Percentiles rank a stretch among this genome's conserved stretches.
phyloP scores from a whole-genome alignment of 495 filamentous ascomycete species.

The Hypoxylon subgilvum region DNA sequence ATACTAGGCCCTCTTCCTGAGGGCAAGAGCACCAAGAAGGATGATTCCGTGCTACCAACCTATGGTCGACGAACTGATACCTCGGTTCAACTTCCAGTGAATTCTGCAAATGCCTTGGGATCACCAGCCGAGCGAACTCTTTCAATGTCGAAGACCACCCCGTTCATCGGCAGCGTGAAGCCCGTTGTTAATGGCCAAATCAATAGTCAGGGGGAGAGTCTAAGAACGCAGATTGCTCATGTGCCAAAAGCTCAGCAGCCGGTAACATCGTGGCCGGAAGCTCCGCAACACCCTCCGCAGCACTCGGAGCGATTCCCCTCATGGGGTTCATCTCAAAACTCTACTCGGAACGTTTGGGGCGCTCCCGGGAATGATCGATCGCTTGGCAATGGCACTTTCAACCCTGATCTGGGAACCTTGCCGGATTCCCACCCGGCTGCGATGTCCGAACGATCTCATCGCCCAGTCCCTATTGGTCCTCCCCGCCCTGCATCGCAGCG shows the following conservation, averaged over 20 bases:
- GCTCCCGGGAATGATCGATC: slow-evolving; percentile 71
- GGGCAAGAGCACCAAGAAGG: slow-evolving; percentile 61
- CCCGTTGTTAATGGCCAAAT: not conserved
- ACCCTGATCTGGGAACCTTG: slow-evolving; percentile 59
- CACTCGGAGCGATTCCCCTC: slow-evolving; percentile 46
- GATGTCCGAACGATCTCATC: slow-evolving; percentile 49
- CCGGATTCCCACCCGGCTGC: slow-evolving; percentile 52
- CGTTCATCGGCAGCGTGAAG: not conserved
- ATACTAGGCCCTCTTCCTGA: slow-evolving; percentile 73
- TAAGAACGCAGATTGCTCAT: slow-evolving; percentile 11
- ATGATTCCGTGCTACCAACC: slow-evolving; percentile 32
- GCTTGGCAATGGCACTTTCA: slow-evolving; percentile 81
- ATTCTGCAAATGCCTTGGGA: slow-evolving; percentile 1
- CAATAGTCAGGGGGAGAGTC: slow-evolving; percentile 24
- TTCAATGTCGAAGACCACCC: not conserved
- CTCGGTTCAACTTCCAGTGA: slow-evolving; percentile 22
- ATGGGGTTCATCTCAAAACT: slow-evolving; percentile 43
- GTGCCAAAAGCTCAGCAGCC: slow-evolving; percentile 23
- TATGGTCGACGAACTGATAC: slow-evolving; percentile 45
- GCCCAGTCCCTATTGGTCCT: slow-evolving; percentile 49
- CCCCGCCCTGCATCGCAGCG: slow-evolving; percentile 39
- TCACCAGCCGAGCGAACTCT: not conserved
- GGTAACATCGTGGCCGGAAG: slow-evolving; percentile 31
- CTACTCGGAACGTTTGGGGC: slow-evolving; percentile 73
- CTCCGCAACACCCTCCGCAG: slow-evolving; percentile 35